Conservation (phyloP, 2,329 filamentous ascomycete genomes). For the Colletotrichum caudatum region DNA sequence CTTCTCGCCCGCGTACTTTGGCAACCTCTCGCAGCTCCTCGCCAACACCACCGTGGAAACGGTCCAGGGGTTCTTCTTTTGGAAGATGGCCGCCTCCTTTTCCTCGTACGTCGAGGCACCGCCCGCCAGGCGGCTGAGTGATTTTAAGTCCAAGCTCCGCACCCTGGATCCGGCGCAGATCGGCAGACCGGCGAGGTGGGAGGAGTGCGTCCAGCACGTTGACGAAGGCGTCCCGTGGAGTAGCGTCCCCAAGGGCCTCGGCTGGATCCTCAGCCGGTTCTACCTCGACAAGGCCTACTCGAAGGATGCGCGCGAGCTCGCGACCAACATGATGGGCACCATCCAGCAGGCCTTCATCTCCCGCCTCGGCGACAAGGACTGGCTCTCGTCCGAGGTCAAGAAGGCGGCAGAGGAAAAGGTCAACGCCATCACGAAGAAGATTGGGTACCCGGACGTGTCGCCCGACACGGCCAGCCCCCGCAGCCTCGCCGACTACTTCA, state of each 20-base stretch:
- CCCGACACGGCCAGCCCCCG: constrained; percentile 71
- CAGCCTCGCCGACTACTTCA: constrained; percentile 68
- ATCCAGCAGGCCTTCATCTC: constrained; percentile 76
- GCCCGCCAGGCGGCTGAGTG: constrained; percentile 67
- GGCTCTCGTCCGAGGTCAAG: constrained; percentile 73
- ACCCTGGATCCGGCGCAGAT: constrained; percentile 15
- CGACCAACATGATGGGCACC: constrained; percentile 76
- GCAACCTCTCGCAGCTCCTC: constrained; percentile 68
- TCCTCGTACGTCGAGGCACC: constrained; percentile 67
- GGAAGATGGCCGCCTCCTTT: constrained; percentile 70
- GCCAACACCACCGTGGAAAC: constrained; percentile 64
- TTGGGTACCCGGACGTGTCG: constrained; percentile 73
- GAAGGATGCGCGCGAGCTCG: constrained; percentile 72
- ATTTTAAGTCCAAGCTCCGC: constrained; percentile 54
- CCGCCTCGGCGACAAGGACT: constrained; percentile 68
- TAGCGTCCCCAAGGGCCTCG: constrained; percentile 57
- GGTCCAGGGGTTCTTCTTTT: constrained; percentile 71
- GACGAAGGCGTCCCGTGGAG: constrained; percentile 52
- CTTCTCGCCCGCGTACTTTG: constrained; percentile 69
- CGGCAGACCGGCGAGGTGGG: constrained; percentile 71
- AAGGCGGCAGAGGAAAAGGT: constrained; percentile 73
- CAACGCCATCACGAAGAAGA: constrained; percentile 74
- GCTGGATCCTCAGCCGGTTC: constrained; percentile 78
- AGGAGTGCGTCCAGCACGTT: constrained; percentile 69
- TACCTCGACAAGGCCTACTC: constrained; percentile 77